Percentiles rank a stretch among this genome's conserved stretches.
Conservation (phyloP, 306 rosid species). For the Citrullus amarus region DNA sequence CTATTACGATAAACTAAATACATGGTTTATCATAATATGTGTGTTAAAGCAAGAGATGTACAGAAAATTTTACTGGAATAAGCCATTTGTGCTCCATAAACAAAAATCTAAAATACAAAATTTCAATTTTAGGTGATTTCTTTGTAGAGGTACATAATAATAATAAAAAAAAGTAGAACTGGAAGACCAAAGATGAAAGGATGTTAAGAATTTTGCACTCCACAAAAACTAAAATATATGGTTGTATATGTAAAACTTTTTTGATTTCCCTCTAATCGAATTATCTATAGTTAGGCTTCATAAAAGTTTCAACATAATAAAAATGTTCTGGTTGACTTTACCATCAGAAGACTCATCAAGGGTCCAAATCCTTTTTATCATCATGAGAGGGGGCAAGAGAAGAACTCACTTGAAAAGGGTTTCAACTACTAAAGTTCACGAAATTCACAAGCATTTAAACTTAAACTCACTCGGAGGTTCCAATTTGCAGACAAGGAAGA, state of each 20-base stretch:
- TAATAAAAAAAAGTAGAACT: background rate
- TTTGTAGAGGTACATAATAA: background rate
- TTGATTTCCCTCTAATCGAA: background rate
- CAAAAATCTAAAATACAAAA: background rate
- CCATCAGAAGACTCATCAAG: background rate
- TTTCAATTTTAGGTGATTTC: background rate
- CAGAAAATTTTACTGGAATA: background rate
- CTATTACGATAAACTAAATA: background rate
- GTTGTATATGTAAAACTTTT: background rate
- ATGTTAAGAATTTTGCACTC: background rate
- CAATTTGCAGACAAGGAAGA: background rate
- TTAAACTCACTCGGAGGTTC: background rate
- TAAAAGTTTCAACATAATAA: background rate
- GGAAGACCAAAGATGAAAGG: background rate
- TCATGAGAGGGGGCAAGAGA: background rate
- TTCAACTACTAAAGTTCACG: background rate
- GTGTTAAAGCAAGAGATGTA: background rate
- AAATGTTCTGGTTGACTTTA: background rate
- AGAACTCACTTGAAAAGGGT: background rate
- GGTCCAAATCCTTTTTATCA: background rate
- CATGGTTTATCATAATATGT: background rate
- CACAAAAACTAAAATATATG: background rate
- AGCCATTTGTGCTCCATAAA: background rate
- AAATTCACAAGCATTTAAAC: background rate
- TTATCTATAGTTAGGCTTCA: background rate